phyloP scores from a whole-genome alignment of 768 basidiomycete species.

The Lactarius sanguifluus region DNA sequence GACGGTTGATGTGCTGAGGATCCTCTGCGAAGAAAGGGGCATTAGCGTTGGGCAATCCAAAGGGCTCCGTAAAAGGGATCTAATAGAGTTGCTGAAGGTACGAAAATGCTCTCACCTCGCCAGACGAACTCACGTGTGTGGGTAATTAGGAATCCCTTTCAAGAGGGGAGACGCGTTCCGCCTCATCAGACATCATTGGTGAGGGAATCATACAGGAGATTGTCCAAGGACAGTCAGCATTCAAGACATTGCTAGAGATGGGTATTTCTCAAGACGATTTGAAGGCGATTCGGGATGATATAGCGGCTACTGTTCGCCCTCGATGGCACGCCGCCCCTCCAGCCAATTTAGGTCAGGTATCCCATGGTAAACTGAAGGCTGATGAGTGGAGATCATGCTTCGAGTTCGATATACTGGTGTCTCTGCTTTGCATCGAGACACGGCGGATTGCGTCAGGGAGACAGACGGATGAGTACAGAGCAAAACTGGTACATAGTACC shows the following conservation, averaged over 20 bases:
- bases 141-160: slow-evolving; percentile 1
- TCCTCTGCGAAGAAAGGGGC: slow-evolving; percentile 1
- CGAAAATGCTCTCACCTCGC: not conserved
- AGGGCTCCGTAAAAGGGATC: not conserved
- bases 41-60: not conserved
- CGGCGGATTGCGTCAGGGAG: not conserved
- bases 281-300: slow-evolving; percentile 1
- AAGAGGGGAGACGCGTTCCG: not conserved
- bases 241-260: not conserved
- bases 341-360: not conserved
- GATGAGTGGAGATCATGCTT: slow-evolving; percentile 15
- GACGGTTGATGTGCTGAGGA: slow-evolving; percentile 5
- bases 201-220: slow-evolving; percentile 1
- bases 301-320: slow-evolving; percentile 3
- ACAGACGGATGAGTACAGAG: not conserved
- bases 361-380: slow-evolving; percentile 8
- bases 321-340: slow-evolving; percentile 5
- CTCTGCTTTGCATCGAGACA: not conserved
- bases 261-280: no score
- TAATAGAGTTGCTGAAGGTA: slow-evolving; percentile 1
- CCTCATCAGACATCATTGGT: not conserved
- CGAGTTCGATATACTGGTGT: slow-evolving; percentile 7
- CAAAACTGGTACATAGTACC: not conserved
- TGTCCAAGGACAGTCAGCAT: no score
- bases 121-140: slow-evolving; percentile 1